phyloP scores from a whole-genome alignment of 306 rosid genomes.

The Amphicarpaea edgeworthii region DNA sequence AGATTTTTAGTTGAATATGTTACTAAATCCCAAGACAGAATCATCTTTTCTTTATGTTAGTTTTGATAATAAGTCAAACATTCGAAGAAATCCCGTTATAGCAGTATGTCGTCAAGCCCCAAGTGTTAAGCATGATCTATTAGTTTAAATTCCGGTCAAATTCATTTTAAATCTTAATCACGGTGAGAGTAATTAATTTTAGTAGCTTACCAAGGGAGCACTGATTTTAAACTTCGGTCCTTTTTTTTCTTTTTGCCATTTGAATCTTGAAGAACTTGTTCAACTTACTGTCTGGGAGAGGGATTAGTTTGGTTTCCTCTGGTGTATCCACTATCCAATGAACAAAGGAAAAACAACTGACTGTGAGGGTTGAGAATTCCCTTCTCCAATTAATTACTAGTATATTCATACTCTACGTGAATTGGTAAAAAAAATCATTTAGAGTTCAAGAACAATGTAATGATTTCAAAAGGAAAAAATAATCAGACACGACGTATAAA shows the following conservation, averaged over 20 bases:
- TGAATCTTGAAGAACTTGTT: background rate
- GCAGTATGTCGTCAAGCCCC: slow-evolving; percentile 6
- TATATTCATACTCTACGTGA: background rate
- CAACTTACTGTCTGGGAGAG: background rate
- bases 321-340: too few relatives aligned
- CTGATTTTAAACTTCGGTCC: background rate
- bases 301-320: background rate
- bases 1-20: slow-evolving; percentile 44
- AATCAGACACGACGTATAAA: background rate
- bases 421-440: background rate
- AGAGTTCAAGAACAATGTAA: background rate
- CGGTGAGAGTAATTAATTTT: background rate
- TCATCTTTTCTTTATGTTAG: slow-evolving; percentile 10
- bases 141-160: background rate
- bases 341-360: background rate
- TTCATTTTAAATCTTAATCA: background rate
- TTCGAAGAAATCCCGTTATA: background rate
- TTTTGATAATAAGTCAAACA: slow-evolving; percentile 35
- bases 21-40: slow-evolving; percentile 47
- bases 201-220: background rate
- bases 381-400: background rate
- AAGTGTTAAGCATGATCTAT: background rate
- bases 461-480: background rate
- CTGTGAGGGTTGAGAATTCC: background rate
- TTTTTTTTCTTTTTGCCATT: background rate